phyloP scores from a whole-genome alignment of 495 filamentous ascomycete species.

The Hyphodiscus hymeniophilus region DNA sequence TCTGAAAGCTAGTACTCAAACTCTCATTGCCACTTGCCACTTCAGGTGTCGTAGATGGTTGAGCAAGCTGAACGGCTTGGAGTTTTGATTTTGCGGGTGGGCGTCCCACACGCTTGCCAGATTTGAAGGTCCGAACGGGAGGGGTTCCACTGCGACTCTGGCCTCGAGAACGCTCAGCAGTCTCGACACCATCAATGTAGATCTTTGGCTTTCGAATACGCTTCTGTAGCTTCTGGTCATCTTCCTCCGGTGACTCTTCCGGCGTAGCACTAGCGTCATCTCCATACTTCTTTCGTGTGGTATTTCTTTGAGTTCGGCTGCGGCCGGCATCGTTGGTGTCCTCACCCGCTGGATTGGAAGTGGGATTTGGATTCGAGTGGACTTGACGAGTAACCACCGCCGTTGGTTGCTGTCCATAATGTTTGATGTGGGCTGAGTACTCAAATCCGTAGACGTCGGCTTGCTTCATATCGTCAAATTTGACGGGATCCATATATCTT shows the following conservation, averaged over 20 bases:
- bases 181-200: slow-evolving; percentile 1
- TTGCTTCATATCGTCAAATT: slow-evolving; percentile 15
- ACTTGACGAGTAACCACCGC: not conserved
- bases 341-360: not conserved
- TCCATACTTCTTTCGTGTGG: slow-evolving; percentile 2
- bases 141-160: slow-evolving; percentile 9
- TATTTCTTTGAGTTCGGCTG: slow-evolving; percentile 5
- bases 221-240: slow-evolving; percentile 14
- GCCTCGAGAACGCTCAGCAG: not conserved
- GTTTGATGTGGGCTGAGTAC: slow-evolving; percentile 6
- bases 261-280: slow-evolving; percentile 4
- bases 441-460: slow-evolving; percentile 17
- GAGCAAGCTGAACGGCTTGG: slow-evolving; percentile 9
- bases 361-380: not conserved
- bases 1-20: too few relatives aligned
- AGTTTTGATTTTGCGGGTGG: slow-evolving; percentile 16
- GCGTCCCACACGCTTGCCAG: slow-evolving; percentile 15
- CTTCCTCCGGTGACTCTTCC: slow-evolving; percentile 2
- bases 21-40: not conserved
- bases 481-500: slow-evolving; percentile 7
- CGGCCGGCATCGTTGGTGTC: slow-evolving; percentile 1
- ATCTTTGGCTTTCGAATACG: slow-evolving; percentile 7
- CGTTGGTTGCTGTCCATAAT: slow-evolving; percentile 9
- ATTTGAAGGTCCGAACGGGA: slow-evolving; percentile 4
- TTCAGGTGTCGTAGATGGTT: not conserved